Conservation (phyloP, 169 alveolate genomes). For the Plasmodium gonderi region DNA sequence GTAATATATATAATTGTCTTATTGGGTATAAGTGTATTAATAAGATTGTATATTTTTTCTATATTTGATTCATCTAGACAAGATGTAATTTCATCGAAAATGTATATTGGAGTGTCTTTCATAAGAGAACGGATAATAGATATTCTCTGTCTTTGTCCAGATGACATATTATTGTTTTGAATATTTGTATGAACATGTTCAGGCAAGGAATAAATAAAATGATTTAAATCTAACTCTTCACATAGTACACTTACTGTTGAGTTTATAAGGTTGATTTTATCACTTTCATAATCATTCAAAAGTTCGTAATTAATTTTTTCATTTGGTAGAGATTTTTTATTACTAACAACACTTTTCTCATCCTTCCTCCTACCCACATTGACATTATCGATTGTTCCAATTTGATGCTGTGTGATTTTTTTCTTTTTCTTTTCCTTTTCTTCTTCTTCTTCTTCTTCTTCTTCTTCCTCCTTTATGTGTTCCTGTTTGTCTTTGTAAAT, state of each 20-base stretch:
- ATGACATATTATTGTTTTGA: constrained; percentile 39
- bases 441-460: neutral
- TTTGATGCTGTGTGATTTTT: neutral
- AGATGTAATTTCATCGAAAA: constrained; percentile 68
- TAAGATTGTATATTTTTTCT: constrained; percentile 39
- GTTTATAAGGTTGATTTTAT: constrained; percentile 23
- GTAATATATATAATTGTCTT: constrained; percentile 62
- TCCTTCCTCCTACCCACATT: neutral
- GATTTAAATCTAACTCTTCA: constrained; percentile 31
- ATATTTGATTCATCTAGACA: constrained; percentile 53
- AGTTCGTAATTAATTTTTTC: neutral
- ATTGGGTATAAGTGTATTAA: constrained; percentile 27
- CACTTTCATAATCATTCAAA: constrained; percentile 3
- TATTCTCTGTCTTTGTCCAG: constrained; percentile 70
- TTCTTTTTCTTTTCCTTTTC: neutral
- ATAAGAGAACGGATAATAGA: constrained; percentile 60
- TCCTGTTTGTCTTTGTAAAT: too few relatives aligned
- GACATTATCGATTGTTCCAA: neutral
- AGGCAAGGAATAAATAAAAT: constrained; percentile 48
- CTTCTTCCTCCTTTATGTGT: too few relatives aligned
- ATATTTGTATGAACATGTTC: constrained; percentile 9
- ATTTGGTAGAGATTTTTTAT: neutral
- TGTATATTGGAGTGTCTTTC: constrained; percentile 47
- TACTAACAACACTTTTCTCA: too few relatives aligned
- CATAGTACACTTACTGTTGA: constrained; percentile 24